Evolutionary conservation across 148 eudicot genomes (phyloP), one percentile per base, ranked within the genome.

Genomic region (Euryodendron excelsum): DNA sequence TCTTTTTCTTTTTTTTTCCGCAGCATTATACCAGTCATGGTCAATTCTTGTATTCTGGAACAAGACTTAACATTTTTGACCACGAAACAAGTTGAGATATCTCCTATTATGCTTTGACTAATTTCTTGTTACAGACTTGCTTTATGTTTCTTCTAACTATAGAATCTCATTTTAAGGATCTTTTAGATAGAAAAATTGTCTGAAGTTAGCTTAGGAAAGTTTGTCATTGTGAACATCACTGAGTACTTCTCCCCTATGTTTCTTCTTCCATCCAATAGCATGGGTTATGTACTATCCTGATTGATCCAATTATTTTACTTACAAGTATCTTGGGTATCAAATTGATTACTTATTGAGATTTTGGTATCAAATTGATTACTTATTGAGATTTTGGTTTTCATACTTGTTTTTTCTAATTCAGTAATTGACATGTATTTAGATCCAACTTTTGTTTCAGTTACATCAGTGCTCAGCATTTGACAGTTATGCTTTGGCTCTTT

Each of bases 341-440:
- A 50, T 31, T 28, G 7, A 36, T 34, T 31, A 63, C n/a, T n/a
- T n/a, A n/a, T n/a, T n/a, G n/a, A n/a, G n/a, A n/a, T n/a, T n/a
- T n/a, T n/a, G n/a, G n/a, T n/a, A n/a, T n/a, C n/a, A 41, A 41
- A 9, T 55, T 55, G 18, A 18, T 18, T 55, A 20, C 15, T 23
- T 12, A 7, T 41, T 45, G 20, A 41, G 13, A 13, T 63, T 39
- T 66, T 66, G 71, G 27, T 34, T 36, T 17, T 28, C 4, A 27
- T 48, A 69, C 11, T 37, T 48, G 21, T 3, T 48, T 72, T 70
- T 72, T 20, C 15, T 48, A 62, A n/a, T 50, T 28, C 37, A 47
- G 25, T 58, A 60, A 28, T 73, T 74, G 77, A 36, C 37, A 30
- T 53, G 36, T 73, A 2, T 45, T 80, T 44, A 48, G 27, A 31